phyloP scores from a whole-genome alignment of 75 land plant species.

The Chamaecyparis obtusa region DNA sequence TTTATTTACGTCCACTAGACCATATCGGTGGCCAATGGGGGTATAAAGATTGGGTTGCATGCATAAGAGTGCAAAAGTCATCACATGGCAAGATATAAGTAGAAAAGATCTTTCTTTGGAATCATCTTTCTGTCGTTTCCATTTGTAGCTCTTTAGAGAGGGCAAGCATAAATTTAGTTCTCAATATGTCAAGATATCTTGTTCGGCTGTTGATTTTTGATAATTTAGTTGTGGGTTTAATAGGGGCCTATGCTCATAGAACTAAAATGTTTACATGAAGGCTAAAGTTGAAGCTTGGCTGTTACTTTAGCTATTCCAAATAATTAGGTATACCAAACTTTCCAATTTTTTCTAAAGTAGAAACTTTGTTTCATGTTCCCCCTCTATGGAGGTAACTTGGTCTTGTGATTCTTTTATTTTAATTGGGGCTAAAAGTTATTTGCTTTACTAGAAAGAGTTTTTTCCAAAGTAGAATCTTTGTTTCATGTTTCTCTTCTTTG shows the following conservation, averaged over 20 bases:
- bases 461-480: too few species aligned
- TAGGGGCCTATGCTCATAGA: too few species aligned
- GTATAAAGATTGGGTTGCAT: neutral
- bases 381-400: too few species aligned
- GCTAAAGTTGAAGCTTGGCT: neutral
- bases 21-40: neutral
- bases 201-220: neutral
- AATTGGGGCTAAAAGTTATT: too few species aligned
- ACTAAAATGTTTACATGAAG: too few species aligned
- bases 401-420: too few species aligned
- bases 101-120: neutral
- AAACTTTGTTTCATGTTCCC: neutral
- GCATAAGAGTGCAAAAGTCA: neutral
- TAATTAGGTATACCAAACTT: neutral
- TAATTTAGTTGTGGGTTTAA: too few species aligned
- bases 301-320: neutral
- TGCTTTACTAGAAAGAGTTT: too few species aligned
- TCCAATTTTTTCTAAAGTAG: neutral
- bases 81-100: neutral
- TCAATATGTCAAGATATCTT: neutral
- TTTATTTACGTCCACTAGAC: neutral
- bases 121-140: neutral
- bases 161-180: neutral
- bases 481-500: too few species aligned
- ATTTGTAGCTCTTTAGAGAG: neutral